phyloP scores from a whole-genome alignment of 768 basidiomycete species.

The Tubosaeta sp. region DNA sequence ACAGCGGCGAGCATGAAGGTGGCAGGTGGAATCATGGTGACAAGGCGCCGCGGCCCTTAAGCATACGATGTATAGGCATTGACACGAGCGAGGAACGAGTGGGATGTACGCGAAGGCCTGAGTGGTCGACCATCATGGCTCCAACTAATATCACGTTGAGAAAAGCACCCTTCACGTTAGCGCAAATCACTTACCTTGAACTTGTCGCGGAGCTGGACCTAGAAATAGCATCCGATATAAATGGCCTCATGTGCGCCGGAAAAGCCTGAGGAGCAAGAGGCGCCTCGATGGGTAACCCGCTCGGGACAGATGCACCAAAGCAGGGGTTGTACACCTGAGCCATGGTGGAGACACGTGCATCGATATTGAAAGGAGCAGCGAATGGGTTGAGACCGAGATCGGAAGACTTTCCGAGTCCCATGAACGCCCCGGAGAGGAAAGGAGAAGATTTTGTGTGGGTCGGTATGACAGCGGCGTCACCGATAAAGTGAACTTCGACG shows the following conservation, averaged over 20 bases:
- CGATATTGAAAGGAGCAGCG: constrained; percentile 28
- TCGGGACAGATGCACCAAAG: constrained; percentile 4
- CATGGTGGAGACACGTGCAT: constrained; percentile 6
- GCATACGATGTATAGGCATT: constrained; percentile 20
- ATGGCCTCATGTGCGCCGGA: constrained; percentile 12
- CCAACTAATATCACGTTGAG: constrained; percentile 22
- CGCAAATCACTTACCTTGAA: constrained; percentile 24
- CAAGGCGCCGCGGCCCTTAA: constrained; percentile 7
- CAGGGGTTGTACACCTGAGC: constrained; percentile 4
- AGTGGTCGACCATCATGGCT: constrained; percentile 24
- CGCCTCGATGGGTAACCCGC: constrained; percentile 19
- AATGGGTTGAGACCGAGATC: constrained; percentile 31
- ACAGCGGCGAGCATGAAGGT: constrained; percentile 7
- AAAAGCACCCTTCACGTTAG: background rate
- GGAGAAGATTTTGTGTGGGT: constrained; percentile 2
- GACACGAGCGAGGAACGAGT: constrained; percentile 13
- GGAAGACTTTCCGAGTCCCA: constrained; percentile 11
- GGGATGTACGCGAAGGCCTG: constrained; percentile 12
- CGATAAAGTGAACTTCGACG: constrained; percentile 37
- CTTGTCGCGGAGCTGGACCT: constrained; percentile 32
- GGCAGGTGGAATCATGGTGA: background rate
- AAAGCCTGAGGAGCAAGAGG: constrained; percentile 25
- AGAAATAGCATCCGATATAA: constrained; percentile 24
- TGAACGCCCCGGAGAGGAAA: constrained; percentile 10
- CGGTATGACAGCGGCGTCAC: constrained; percentile 10